These are phyloP conservation scores for Xylaria hypoxylon DNA, from an alignment of 2,329 filamentous ascomycete genomes.

Conservation along the genomic window DNA sequence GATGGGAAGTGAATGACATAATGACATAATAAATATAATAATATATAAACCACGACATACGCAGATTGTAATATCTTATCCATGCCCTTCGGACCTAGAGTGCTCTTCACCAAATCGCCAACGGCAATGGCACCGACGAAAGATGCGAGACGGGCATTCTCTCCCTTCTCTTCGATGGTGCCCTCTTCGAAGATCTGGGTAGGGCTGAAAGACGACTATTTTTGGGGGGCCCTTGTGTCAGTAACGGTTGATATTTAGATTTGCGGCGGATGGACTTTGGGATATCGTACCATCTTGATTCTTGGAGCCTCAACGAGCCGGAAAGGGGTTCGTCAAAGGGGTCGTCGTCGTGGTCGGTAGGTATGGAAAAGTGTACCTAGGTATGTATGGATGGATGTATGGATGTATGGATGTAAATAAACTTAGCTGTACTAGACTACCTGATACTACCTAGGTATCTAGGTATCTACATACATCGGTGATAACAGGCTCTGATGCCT, in stretches of 20 bases:
- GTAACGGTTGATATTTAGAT: background rate
- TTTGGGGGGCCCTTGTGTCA: conserved; percentile 23
- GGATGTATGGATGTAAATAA: too few relatives aligned
- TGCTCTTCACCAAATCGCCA: conserved; percentile 96
- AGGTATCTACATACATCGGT: conserved; percentile 1
- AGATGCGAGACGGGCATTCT: conserved; percentile 98
- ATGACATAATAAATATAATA: background rate
- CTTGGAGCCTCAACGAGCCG: conserved; percentile 3
- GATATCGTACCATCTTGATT: conserved; percentile 36
- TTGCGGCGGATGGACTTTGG: background rate
- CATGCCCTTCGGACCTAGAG: conserved; percentile 97
- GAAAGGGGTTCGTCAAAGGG: conserved; percentile 4
- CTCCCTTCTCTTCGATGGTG: conserved; percentile 96
- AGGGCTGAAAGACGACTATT: conserved; percentile 77
- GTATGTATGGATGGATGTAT: too few relatives aligned
- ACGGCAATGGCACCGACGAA: conserved; percentile 99
- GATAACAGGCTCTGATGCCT: conserved; percentile 1
- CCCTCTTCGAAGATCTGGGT: conserved; percentile 99
- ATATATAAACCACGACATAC: conserved; percentile 64
- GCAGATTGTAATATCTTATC: conserved; percentile 98
- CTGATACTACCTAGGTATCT: background rate
- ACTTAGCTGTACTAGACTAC: background rate
- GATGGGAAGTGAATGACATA: background rate
- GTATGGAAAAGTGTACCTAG: conserved; percentile 1
- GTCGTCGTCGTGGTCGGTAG: conserved; percentile 4